Base-by-base conservation (phyloP, 352 stramenopile genomes). In the Globisporangium cystogenes region DNA sequence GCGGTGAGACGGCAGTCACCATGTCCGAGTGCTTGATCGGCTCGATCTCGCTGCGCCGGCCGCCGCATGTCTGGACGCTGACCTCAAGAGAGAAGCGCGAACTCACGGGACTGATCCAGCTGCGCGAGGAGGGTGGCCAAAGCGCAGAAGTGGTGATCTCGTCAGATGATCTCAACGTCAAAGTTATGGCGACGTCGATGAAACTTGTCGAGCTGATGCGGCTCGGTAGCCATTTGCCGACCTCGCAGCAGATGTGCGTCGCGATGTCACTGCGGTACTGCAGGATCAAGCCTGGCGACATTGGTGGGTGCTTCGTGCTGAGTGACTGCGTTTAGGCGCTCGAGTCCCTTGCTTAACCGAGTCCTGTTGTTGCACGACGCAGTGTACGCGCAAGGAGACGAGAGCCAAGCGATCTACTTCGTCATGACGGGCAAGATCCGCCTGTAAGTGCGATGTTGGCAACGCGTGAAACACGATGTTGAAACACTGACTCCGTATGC, bases 1-100 rank as follows among this genome's bases (percentile, higher is more conserved):
- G n/a, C n/a, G n/a, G 53, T 10, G 53, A 59, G 41, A 48, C 12
- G 15, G 73, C 64, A 2, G 62, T 79, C 1, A 68, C 70, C 11
- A 68, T 79, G 60, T 65, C 65, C 7, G 59, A 76, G 23, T 76
- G 60, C 23, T 51, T 74, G 15, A 48, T 81, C 35, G 70, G 65
- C 11, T 52, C 71, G n/a, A 10, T 74, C 21, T 50, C 31, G n/a
- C 24, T 57, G 15, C n/a, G 15, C 2, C 42, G 16, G 14, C 18
- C 55, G 0, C 20, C 26, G 16, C 27, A 4, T 20, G 14, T 16
- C 16, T 48, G 33, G 51, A 35, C 47, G 16, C 51, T 59, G 6
- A 37, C 41, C 20, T 11, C 51, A 14, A 54, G 61, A 4, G 67
- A 70, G 21, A 60, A 66, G 14, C 39, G 16, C 20, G 44, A 59